Conservation (phyloP, 331 rosid genomes). For the Cydonia oblonga region DNA sequence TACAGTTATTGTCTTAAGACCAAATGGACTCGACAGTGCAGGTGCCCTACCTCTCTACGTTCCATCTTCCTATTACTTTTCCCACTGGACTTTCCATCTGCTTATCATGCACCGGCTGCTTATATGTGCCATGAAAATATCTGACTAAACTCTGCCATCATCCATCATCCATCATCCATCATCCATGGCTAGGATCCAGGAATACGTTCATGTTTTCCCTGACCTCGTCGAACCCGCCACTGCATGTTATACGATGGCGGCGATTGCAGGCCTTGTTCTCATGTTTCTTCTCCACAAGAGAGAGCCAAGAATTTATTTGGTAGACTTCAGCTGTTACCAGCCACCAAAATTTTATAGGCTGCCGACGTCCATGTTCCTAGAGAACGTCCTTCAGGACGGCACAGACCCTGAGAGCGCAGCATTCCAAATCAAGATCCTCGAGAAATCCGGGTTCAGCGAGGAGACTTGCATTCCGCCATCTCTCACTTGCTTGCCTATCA, state of each 20-base stretch:
- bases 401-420: slow-evolving; percentile 61
- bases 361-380: slow-evolving; percentile 82
- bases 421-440: slow-evolving; percentile 72
- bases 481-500: background rate
- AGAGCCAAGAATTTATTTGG: slow-evolving; percentile 64
- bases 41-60: background rate
- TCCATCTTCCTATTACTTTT: background rate
- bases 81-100: background rate
- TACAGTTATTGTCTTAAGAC: background rate
- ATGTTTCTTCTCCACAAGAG: background rate
- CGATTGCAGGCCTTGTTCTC: background rate
- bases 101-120: background rate
- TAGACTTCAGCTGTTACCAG: slow-evolving; percentile 75
- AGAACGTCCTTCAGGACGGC: slow-evolving; percentile 42
- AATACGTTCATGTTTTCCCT: background rate
- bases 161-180: background rate
- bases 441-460: slow-evolving; percentile 71
- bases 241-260: background rate
- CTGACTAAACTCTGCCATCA: background rate
- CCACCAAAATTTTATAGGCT: slow-evolving; percentile 71
- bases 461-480: slow-evolving; percentile 58
- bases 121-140: background rate
- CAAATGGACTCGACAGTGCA: background rate
- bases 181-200: background rate
- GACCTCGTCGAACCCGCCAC: background rate